A percentile compares a stretch with the other conserved stretches of the same genome.
phyloP scores from a whole-genome alignment of 345 rosid species.

The Microcos paniculata region DNA sequence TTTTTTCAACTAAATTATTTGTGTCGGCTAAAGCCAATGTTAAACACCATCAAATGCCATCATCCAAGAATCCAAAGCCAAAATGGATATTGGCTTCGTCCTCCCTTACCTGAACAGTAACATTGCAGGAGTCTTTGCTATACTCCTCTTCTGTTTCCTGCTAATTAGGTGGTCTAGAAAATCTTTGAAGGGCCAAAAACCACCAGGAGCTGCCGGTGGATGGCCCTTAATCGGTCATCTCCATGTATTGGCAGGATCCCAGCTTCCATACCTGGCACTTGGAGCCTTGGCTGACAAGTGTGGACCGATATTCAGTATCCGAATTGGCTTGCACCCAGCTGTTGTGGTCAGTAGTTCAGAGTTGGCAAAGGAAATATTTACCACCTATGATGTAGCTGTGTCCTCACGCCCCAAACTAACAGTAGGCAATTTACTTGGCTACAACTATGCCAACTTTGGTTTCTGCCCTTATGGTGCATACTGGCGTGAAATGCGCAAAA shows the following conservation, averaged over 20 bases:
- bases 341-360: constrained; percentile 37
- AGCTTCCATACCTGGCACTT: constrained; percentile 28
- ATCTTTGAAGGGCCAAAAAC: constrained; percentile 7
- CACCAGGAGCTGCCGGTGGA: constrained; percentile 33
- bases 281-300: constrained; percentile 33
- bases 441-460: constrained; percentile 22
- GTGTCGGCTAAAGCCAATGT: not conserved
- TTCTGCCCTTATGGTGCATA: constrained; percentile 34
- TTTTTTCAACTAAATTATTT: not conserved
- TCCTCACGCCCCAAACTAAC: constrained; percentile 27
- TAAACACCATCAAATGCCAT: not conserved
- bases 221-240: constrained; percentile 53
- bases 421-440: constrained; percentile 15
- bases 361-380: constrained; percentile 36
- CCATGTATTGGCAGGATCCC: constrained; percentile 14
- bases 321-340: constrained; percentile 26
- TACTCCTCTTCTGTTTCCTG: constrained; percentile 8
- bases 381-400: constrained; percentile 27
- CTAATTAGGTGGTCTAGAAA: constrained; percentile 16
- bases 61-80: constrained; percentile 3
- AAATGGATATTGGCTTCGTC: not conserved
- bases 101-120: constrained; percentile 10
- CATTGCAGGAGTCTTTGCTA: constrained; percentile 8
- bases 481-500: constrained; percentile 46
- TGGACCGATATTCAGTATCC: constrained; percentile 39